These are phyloP conservation scores for Cyberlindnera japonica DNA, from an alignment of 805 yeast species.

Conservation along the genomic window DNA sequence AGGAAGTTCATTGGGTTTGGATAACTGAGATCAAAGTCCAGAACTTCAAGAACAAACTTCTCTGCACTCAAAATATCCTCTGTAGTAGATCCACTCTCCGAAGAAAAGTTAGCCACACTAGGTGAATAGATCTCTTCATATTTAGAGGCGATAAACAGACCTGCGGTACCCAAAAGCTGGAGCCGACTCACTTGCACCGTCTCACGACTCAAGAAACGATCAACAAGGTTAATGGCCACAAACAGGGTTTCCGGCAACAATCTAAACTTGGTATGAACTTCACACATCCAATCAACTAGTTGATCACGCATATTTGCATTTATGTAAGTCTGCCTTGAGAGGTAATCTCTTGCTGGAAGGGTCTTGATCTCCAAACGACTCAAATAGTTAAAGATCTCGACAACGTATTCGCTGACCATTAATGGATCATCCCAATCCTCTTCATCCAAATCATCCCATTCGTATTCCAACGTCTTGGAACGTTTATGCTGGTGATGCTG, in stretches of 20 bases:
- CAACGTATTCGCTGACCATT: constrained; percentile 87
- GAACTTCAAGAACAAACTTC: constrained; percentile 64
- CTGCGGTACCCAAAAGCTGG: constrained; percentile 82
- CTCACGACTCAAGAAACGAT: constrained; percentile 75
- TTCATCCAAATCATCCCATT: constrained; percentile 54
- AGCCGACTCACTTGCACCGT: constrained; percentile 72
- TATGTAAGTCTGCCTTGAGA: constrained; percentile 58
- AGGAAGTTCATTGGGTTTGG: constrained; percentile 91
- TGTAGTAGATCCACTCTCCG: constrained; percentile 80
- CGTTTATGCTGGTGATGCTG: constrained; percentile 16
- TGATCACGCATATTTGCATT: constrained; percentile 83
- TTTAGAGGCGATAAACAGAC: constrained; percentile 86
- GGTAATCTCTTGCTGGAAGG: constrained; percentile 63
- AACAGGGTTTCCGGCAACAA: constrained; percentile 82
- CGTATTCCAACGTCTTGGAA: constrained; percentile 25
- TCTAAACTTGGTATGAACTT: constrained; percentile 80
- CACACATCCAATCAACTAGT: constrained; percentile 90
- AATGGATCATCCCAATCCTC: constrained; percentile 70
- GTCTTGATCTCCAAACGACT: constrained; percentile 64
- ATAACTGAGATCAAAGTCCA: constrained; percentile 72
- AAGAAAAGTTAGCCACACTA: constrained; percentile 78
- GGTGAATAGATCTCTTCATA: constrained; percentile 91
- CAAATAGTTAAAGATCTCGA: constrained; percentile 78
- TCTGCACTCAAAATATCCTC: constrained; percentile 83
- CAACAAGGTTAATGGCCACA: constrained; percentile 81